Percentiles rank a stretch among this genome's conserved stretches.
phyloP scores from a whole-genome alignment of 164 flowering plant species.

The Vitis vinifera region ASM3070453v1 NC_081807.1:2843501-2844000 shows the following conservation, averaged over 20 bases:
- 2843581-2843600: slow-evolving; percentile 20
- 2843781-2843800: slow-evolving; percentile 41
- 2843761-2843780: slow-evolving; percentile 72
- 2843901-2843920: slow-evolving; percentile 65
- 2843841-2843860: slow-evolving; percentile 49
- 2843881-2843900: slow-evolving; percentile 73
- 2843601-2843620: not conserved
- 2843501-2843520: slow-evolving; percentile 42
- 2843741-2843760: slow-evolving; percentile 71
- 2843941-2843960: slow-evolving; percentile 63
- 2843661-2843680: slow-evolving; percentile 29
- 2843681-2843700: slow-evolving; percentile 75
- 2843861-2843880: slow-evolving; percentile 59
- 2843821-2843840: slow-evolving; percentile 74
- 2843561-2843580: slow-evolving; percentile 36
- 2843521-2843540: slow-evolving; percentile 62
- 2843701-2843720: slow-evolving; percentile 63
- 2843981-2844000: no score
- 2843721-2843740: slow-evolving; percentile 59
- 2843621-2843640: no score
- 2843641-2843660: not conserved
- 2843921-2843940: slow-evolving; percentile 59
- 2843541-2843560: slow-evolving; percentile 51
- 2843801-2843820: slow-evolving; percentile 58
- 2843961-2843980: not conserved